Percentiles rank a stretch among this genome's conserved stretches.
Conservation (phyloP, 2,329 filamentous ascomycete genomes). For the Coniochaeta pulveracea region DNA sequence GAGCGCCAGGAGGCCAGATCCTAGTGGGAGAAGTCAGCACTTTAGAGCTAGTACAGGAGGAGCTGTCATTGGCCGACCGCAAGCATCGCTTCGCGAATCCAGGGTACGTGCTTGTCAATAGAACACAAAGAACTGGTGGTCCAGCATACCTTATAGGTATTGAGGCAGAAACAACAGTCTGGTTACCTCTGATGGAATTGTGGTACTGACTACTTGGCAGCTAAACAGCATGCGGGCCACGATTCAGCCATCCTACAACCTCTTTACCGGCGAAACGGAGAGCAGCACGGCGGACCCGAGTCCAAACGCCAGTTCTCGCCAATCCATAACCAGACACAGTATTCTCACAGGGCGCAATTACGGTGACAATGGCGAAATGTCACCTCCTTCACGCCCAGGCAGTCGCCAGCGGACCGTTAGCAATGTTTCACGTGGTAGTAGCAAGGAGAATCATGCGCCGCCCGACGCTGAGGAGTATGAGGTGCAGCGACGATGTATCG, state of each 20-base stretch:
- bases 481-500: constrained; percentile 44
- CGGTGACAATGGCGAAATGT: neutral
- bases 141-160: neutral
- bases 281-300: constrained; percentile 7
- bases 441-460: constrained; percentile 48
- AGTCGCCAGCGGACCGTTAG: constrained; percentile 19
- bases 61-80: constrained; percentile 15
- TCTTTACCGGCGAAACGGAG: constrained; percentile 22
- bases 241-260: constrained; percentile 24
- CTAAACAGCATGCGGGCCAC: constrained; percentile 13
- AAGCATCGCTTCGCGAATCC: constrained; percentile 15
- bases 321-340: constrained; percentile 6
- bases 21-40: constrained; percentile 11
- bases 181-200: neutral
- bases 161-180: neutral
- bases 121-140: constrained; percentile 1
- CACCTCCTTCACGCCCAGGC: constrained; percentile 8
- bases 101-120: constrained; percentile 13
- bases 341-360: neutral
- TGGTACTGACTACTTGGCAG: too few relatives aligned
- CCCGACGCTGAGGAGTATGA: constrained; percentile 49
- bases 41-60: constrained; percentile 15
- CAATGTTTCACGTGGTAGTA: constrained; percentile 42
- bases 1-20: constrained; percentile 12
- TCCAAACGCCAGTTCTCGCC: constrained; percentile 13